Evolutionary conservation across 2,329 filamentous ascomycete species (phyloP).

Genomic region (Neonectria punicea): DNA sequence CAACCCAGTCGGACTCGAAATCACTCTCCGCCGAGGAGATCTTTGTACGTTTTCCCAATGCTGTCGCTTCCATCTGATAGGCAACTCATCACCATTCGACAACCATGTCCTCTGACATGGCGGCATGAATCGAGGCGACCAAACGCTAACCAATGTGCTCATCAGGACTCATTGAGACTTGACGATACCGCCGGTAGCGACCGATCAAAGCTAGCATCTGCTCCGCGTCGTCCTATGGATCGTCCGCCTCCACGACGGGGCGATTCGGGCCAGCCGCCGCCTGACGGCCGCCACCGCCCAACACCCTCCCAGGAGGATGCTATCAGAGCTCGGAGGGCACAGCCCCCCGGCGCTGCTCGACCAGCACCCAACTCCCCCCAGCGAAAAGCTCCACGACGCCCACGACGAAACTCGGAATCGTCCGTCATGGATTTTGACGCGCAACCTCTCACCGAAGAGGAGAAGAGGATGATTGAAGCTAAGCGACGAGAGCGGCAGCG

Average conservation of each 20-base stretch:
- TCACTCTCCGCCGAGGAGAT: conserved; percentile 73
- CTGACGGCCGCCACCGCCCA: conserved; percentile 63
- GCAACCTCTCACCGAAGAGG: conserved; percentile 68
- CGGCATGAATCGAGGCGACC: background rate
- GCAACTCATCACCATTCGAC: background rate
- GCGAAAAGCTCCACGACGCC: conserved; percentile 58
- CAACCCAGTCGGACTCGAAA: conserved; percentile 56
- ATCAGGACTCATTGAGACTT: conserved; percentile 74
- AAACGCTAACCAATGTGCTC: conserved; percentile 21
- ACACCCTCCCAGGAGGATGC: conserved; percentile 75
- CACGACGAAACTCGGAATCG: conserved; percentile 82
- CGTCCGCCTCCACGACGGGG: conserved; percentile 39
- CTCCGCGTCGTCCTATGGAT: conserved; percentile 51
- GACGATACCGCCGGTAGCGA: conserved; percentile 63
- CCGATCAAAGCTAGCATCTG: conserved; percentile 52
- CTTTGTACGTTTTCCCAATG: conserved; percentile 71
- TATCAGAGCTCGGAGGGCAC: conserved; percentile 58
- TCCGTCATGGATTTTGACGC: conserved; percentile 71
- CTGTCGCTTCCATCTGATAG: background rate
- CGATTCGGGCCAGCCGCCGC: conserved; percentile 61
- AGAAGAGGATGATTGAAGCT: conserved; percentile 52
- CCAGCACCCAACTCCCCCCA: conserved; percentile 52
- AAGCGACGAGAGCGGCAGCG: conserved; percentile 45
- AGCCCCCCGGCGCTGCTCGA: conserved; percentile 49
- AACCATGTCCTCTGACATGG: background rate